Conservation (phyloP, 352 stramenopile genomes). For the Phytophthora pistaciae region DNA sequence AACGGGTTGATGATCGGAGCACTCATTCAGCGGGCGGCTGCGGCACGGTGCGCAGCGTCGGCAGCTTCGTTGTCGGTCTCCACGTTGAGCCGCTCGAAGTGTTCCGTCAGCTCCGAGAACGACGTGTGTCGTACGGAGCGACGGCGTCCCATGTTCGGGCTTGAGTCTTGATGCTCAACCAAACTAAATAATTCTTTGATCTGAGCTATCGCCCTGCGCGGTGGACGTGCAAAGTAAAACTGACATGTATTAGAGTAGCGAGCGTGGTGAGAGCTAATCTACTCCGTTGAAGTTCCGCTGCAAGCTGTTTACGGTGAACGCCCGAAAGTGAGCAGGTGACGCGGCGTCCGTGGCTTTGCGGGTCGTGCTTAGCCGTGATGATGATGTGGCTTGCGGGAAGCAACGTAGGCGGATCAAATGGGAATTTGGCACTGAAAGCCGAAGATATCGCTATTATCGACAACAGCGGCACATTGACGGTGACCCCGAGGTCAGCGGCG, state of each 20-base stretch:
- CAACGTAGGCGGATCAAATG: neutral
- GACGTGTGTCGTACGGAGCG: slow-evolving; percentile 8
- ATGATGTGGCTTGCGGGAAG: neutral
- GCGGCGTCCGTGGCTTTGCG: neutral
- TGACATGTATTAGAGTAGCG: too few relatives aligned
- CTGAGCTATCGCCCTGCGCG: slow-evolving; percentile 1
- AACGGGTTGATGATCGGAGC: neutral
- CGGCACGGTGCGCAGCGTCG: neutral
- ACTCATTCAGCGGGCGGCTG: neutral
- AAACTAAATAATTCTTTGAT: slow-evolving; percentile 22
- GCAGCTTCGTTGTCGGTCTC: slow-evolving; percentile 12
- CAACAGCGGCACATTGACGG: neutral
- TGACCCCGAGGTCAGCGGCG: neutral
- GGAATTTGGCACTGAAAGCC: slow-evolving; percentile 10
- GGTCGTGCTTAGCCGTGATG: neutral
- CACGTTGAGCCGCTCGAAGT: slow-evolving; percentile 11
- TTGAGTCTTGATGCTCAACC: neutral
- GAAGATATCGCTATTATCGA: slow-evolving; percentile 5
- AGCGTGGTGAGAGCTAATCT: too few relatives aligned
- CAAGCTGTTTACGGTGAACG: too few relatives aligned
- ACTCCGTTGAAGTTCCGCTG: too few relatives aligned
- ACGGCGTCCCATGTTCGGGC: neutral
- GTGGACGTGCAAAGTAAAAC: neutral
- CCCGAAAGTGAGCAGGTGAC: neutral
- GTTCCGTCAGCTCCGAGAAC: slow-evolving; percentile 12